Evolutionary conservation across 345 rosid species (phyloP).

Genomic region (Camelina laxa): DNA sequence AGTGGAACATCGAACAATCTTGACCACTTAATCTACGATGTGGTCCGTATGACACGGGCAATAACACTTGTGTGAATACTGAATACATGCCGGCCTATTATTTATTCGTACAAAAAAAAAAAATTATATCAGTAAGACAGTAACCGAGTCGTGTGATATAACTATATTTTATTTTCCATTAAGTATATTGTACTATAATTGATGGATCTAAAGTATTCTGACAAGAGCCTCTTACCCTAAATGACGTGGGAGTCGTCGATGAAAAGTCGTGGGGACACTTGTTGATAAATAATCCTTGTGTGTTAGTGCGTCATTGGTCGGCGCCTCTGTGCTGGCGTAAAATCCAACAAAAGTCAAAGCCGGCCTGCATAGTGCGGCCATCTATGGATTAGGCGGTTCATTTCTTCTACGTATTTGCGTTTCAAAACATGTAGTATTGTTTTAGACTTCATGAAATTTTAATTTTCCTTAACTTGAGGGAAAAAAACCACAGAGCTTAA

Average conservation of each 20-base stretch:
- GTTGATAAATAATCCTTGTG: conserved; percentile 9
- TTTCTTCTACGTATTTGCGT: background rate
- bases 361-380: background rate
- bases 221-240: conserved; percentile 14
- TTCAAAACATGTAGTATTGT: too few species aligned
- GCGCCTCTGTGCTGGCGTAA: conserved; percentile 27
- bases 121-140: too few species aligned
- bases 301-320: conserved; percentile 36
- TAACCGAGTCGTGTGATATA: conserved; percentile 14
- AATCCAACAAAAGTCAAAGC: conserved; percentile 35
- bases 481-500: too few species aligned
- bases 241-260: conserved; percentile 28
- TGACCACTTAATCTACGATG: conserved; percentile 36
- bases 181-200: background rate
- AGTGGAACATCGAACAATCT: conserved; percentile 40
- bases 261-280: conserved; percentile 35
- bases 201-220: conserved; percentile 18
- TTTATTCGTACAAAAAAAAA: conserved; percentile 2
- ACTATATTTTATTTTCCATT: background rate
- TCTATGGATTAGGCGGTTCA: conserved; percentile 12
- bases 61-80: conserved; percentile 3
- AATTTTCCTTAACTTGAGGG: too few species aligned
- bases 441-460: too few species aligned
- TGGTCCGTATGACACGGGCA: conserved; percentile 34
- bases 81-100: conserved; percentile 23